Evolutionary conservation across 345 rosid species (phyloP).

Genomic region (Theobroma cacao): DNA sequence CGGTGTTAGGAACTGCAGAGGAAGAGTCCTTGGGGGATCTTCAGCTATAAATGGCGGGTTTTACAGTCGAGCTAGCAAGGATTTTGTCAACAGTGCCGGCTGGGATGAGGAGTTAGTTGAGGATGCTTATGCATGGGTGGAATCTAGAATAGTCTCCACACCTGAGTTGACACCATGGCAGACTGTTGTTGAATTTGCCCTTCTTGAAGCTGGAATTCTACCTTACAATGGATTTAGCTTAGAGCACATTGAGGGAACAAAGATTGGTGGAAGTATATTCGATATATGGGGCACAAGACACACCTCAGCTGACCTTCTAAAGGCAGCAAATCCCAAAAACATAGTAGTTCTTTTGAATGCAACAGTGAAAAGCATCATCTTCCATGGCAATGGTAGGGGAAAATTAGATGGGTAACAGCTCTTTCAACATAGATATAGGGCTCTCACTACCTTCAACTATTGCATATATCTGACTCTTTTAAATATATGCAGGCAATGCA

Average conservation of each 20-base stretch:
- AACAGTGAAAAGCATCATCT: conserved; percentile 54
- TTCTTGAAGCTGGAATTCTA: conserved; percentile 68
- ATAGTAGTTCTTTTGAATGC: conserved; percentile 57
- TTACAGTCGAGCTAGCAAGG: conserved; percentile 64
- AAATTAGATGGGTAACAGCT: neutral
- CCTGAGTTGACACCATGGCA: conserved; percentile 71
- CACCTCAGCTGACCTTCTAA: conserved; percentile 71
- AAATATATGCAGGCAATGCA: conserved; percentile 28
- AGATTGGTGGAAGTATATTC: conserved; percentile 64
- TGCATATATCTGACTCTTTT: neutral
- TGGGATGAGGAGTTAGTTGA: conserved; percentile 62
- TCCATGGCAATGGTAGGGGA: conserved; percentile 33
- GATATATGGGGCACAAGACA: conserved; percentile 60
- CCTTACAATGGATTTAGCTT: conserved; percentile 65
- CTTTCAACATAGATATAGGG: neutral
- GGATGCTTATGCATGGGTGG: conserved; percentile 70
- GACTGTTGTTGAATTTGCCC: conserved; percentile 52
- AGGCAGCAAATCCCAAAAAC: conserved; percentile 40
- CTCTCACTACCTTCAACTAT: neutral
- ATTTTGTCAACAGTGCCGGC: conserved; percentile 45
- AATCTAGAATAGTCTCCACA: conserved; percentile 56
- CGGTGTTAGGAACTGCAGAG: conserved; percentile 49
- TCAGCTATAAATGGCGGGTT: conserved; percentile 71
- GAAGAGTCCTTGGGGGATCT: conserved; percentile 72
- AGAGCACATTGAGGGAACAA: conserved; percentile 72